Base-by-base conservation (phyloP, 2,329 filamentous ascomycete species). In the Ascocoryne sarcoides region DNA sequence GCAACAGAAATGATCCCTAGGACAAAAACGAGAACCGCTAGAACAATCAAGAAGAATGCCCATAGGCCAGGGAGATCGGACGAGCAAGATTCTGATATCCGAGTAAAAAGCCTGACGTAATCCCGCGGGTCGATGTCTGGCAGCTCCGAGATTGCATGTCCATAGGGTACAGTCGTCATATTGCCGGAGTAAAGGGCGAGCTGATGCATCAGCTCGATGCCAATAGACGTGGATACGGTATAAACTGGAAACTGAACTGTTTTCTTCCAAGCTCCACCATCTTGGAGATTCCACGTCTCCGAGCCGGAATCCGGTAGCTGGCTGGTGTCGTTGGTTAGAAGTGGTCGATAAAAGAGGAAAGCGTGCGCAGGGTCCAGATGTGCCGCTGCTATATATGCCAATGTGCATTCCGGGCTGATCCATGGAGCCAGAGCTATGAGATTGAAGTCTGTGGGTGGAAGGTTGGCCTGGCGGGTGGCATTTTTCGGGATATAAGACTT, bases 381-480 rank as follows among this genome's bases (percentile, higher is more conserved):
- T n/a, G 75, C 72, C 15, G 75, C 69, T 14, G 70, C 63, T 34
- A 96, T 70, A 58, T 87, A 95, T 32, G 81, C 73, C 40, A 71
- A 63, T 10, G 85, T 83, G 58, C 90, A 98, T 18, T 76, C 66
- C 5, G 71, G 65, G 46, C 73, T 83, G 52, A 87, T 77, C 89
- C 90, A 96, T 19, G 90, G 90, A 17, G 86, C 89, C 39, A 95
- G 65, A 19, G 84, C 89, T 52, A 95, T 76, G 37, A 88, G 68
- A 40, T 82, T 78, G 60, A 85, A 87, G 50, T 83, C 77, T 36
- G 72, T 71, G 0, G 70, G 67, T 0, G 79, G 78, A 1, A 95
- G 73, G 54, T 92, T 72, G n/a, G 63, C 60, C 51, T 75, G 72
- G 12, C 82, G 76, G 10, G 86, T 94, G 40, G 79, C 85, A 60